Base-by-base conservation (phyloP, 495 filamentous ascomycete genomes). In the Astrothelium macrocarpum region DNA sequence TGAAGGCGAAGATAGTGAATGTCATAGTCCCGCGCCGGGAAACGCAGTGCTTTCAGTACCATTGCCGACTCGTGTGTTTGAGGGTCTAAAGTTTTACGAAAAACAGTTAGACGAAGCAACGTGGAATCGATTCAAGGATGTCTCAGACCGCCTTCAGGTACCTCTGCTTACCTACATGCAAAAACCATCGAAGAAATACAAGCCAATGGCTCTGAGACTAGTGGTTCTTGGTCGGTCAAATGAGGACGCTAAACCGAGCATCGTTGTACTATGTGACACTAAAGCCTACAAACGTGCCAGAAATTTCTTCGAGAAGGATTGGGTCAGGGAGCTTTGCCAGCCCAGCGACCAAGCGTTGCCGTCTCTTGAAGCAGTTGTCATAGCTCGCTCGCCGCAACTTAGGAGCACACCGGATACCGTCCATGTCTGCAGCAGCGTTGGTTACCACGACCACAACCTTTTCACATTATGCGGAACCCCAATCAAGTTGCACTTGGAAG, bases 111-210 rank as follows among this genome's bases (percentile, higher is more conserved):
- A 65, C 46, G 14, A 60, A 49, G 29, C 45, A 23, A 60, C 59
- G n/a, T 25, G 59, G 63, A 58, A 73, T n/a, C 71, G 72, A 3
- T 71, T 72, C 53, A 32, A 63, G 29, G 72, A 74, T 56, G 59
- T 74, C 53, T 32, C 49, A 16, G 69, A 70, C 25, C 46, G 66
- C 1, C 64, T 70, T 32, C 56, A 62, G 23, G 34, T 53, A 25
- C 61, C 63, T 20, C 61, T 74, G 25, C 42, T 63, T 32, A 53
- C 62, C 26, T 56, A 65, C 32, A 58, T 69, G n/a, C 59, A 36
- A 28, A 67, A 60, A 28, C 14, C 42, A 25, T 56, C 49, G 25
- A 36, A 59, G 10, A 63, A 62, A 10, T 60, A 34, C n/a, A 45
- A 43, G 32, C 60, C 61, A 7, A 64, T 68, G 4, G 65, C 65